Conservation (phyloP, 352 stramenopile species). For the Pythium biforme region DNA sequence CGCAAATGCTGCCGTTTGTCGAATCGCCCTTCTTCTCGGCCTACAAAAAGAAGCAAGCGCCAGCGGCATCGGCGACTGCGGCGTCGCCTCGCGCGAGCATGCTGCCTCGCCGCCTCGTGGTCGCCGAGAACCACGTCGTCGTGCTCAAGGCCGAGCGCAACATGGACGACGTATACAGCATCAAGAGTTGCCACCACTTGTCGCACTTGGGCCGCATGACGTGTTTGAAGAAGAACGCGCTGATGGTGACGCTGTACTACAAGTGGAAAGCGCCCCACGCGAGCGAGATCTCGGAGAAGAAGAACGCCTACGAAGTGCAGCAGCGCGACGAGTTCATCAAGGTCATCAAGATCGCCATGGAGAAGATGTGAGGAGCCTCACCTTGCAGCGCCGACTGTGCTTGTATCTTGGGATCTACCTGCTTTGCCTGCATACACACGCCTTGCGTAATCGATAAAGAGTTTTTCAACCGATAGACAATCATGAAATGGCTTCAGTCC, state of each 20-base stretch:
- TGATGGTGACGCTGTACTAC: slow-evolving; percentile 89
- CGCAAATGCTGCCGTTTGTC: slow-evolving; percentile 67
- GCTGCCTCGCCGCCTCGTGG: slow-evolving; percentile 57
- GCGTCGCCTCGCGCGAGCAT: slow-evolving; percentile 32
- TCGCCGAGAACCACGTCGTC: slow-evolving; percentile 73
- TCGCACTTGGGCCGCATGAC: slow-evolving; percentile 80
- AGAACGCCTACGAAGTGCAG: slow-evolving; percentile 84
- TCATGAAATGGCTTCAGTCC: no score
- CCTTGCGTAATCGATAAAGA: slow-evolving; percentile 10
- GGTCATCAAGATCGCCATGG: slow-evolving; percentile 76
- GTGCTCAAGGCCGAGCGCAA: slow-evolving; percentile 74
- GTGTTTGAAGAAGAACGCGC: slow-evolving; percentile 86
- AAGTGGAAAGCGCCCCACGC: slow-evolving; percentile 53
- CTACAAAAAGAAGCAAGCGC: slow-evolving; percentile 84
- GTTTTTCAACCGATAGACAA: no score
- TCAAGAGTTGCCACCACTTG: slow-evolving; percentile 78
- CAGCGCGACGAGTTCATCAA: slow-evolving; percentile 88
- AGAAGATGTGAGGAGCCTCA: slow-evolving; percentile 50
- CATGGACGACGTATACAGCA: slow-evolving; percentile 68
- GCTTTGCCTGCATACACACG: neutral
- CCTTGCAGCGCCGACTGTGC: neutral
- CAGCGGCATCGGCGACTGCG: neutral
- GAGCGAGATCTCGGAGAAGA: slow-evolving; percentile 48
- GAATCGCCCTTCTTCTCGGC: slow-evolving; percentile 78
- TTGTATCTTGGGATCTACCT: slow-evolving; percentile 2